A percentile compares a stretch with the other conserved stretches of the same genome.
Evolutionary conservation across 768 basidiomycete genomes (phyloP).

Genomic region (Kwoniella sp.): DNA sequence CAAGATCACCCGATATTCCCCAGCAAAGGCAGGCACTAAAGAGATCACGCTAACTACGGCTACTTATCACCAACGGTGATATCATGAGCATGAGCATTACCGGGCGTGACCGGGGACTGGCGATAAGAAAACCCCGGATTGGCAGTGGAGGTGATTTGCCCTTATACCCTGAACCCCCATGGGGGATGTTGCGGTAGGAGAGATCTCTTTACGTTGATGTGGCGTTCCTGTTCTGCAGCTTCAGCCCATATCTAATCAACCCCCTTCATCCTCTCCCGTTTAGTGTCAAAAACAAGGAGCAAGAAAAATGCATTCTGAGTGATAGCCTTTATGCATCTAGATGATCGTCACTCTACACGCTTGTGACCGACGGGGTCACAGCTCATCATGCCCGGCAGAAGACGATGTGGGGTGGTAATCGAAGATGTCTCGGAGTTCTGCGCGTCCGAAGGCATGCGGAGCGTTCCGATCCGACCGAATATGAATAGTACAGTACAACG

Average conservation of each 20-base stretch:
- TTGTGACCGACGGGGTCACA: too few species aligned
- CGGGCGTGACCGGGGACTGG: background rate
- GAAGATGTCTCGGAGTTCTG: slow-evolving; percentile 26
- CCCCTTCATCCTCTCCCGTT: background rate
- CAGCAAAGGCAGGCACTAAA: background rate
- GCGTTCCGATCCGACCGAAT: slow-evolving; percentile 9
- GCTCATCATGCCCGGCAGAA: slow-evolving; percentile 18
- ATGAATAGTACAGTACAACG: too few species aligned
- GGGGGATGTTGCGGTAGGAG: background rate
- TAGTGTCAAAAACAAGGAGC: background rate
- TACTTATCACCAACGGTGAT: background rate
- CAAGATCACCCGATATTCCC: background rate
- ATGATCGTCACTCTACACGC: too few species aligned
- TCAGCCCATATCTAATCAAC: background rate
- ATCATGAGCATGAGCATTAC: too few species aligned
- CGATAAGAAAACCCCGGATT: slow-evolving; percentile 2
- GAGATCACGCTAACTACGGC: background rate
- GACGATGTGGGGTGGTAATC: slow-evolving; percentile 8
- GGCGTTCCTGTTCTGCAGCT: background rate
- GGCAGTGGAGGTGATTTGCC: background rate
- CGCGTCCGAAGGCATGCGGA: background rate
- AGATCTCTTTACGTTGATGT: background rate
- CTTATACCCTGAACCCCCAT: background rate
- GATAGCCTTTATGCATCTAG: background rate
- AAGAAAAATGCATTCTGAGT: background rate